Evolutionary conservation across 1,139 yeast genomes (phyloP).

Genomic region (Hemisphaericaspora subhashii): DNA sequence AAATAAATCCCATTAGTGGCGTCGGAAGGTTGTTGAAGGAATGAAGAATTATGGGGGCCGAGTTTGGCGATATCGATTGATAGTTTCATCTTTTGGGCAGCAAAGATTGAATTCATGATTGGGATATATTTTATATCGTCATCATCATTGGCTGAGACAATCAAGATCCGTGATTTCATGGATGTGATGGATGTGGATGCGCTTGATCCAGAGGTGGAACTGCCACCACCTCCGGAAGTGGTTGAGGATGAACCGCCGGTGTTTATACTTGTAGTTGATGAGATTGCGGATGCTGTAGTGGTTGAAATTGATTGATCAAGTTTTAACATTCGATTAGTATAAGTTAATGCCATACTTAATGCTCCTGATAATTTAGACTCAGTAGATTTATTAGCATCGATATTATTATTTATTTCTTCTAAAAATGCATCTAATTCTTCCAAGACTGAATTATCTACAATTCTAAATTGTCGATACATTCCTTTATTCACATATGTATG

Average conservation of each 20-base stretch:
- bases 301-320: constrained; percentile 51
- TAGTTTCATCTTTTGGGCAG: constrained; percentile 89
- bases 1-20: constrained; percentile 91
- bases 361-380: constrained; percentile 71
- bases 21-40: constrained; percentile 93
- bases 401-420: constrained; percentile 24
- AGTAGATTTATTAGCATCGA: constrained; percentile 17
- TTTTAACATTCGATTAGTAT: constrained; percentile 67
- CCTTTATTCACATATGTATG: constrained; percentile 23
- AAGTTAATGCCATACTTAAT: constrained; percentile 72
- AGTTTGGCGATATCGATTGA: constrained; percentile 90
- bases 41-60: constrained; percentile 69
- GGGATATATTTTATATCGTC: constrained; percentile 84
- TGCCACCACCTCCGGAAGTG: constrained; percentile 11
- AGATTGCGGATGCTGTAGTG: constrained; percentile 49
- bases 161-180: constrained; percentile 69
- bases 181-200: constrained; percentile 21
- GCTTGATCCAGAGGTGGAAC: constrained; percentile 16
- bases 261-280: constrained; percentile 36
- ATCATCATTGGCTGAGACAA: constrained; percentile 76
- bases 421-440: constrained; percentile 56
- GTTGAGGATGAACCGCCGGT: constrained; percentile 10
- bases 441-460: constrained; percentile 78
- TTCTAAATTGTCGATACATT: constrained; percentile 85
- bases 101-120: constrained; percentile 92